Evolutionary conservation across 2,329 filamentous ascomycete genomes (phyloP), one percentile per base, ranked within the genome.

Genomic region (Stagonosporopsis rhizophila): DNA sequence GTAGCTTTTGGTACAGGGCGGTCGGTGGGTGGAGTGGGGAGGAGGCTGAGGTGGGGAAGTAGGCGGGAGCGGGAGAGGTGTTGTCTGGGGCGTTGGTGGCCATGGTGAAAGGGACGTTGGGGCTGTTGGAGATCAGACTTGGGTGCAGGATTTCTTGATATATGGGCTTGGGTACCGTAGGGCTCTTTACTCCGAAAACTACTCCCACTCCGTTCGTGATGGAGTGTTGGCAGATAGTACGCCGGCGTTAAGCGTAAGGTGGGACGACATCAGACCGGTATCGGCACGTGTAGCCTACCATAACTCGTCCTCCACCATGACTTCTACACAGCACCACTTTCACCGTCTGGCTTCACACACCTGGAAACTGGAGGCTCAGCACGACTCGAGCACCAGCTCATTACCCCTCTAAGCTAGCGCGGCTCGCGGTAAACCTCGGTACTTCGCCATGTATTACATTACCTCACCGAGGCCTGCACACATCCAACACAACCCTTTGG

Each of bases 1-100:
- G 56, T 7, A 78, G 59, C 4, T 47, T 57, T 0, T 44, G 22
- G 63, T 76, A 77, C 9, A 77, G 66, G 3, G 53, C 60, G 32
- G 54, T 66, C 14, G 73, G 72, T 2, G 75, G 71, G 47, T 74
- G 68, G 0, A 76, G 65, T 3, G 71, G 69, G 2, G 71, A 71
- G 44, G 39, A 17, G 2, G 65, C 11, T 2, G 68, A 66, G n/a
- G 72, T 72, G 56, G 74, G 71, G 61, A 70, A 74, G 64, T 76
- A 76, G 44, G 74, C 74, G 17, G 73, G 73, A 1, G 65, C 35
- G 25, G 72, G 72, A 27, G 68, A 67, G 8, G 25, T 54, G 44
- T 50, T 41, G 52, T 58, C 45, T 27, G 37, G 22, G 44, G 37
- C 30, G 34, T 50, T 50, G 20, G 45, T 28, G 14, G 45, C 45